Base-by-base conservation (phyloP, 192 early-diverging fungal species). In the Coemansia sp. region DNA sequence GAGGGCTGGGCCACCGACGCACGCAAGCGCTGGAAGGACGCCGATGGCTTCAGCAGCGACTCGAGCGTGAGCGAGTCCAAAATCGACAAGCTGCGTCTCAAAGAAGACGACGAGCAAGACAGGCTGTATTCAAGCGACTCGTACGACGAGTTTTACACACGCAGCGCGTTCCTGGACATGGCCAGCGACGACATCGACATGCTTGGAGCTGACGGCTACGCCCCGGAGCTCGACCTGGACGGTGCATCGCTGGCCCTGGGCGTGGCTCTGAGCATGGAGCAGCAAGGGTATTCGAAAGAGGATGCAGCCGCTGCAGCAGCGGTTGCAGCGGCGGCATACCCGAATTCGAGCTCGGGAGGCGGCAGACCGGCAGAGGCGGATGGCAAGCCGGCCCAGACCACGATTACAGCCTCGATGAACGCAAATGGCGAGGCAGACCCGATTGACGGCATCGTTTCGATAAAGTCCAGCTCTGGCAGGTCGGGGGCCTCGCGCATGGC, bases 251-350 rank as follows among this genome's bases (percentile, higher is more conserved):
- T 79, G 32, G 77, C 77, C 4, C 60, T 79, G 38, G 77, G 77
- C 21, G 71, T 79, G 28, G 77, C 77, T 0, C 65, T 79, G 22
- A 79, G 77, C 62, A 79, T 79, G 77, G 77, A 79, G 67, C 69
- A 79, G 63, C 77, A 73, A 38, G 74, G 74, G 0, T 77, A 77
- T 42, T 77, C 74, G 2, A 79, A 79, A 40, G 76, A 72, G n/a
- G 76, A 79, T 27, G 69, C 67, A 1, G 69, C 62, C 0, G 76
- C 66, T 0, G 70, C 62, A 0, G 76, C 76, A 0, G 76, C 67
- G 0, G 69, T 60, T 21, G 76, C 70, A 6, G 76, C 69, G 4
- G 74, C 69, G 5, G 70, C 70, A 12, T 73, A 73, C 32, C 71
- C 71, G 6, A 21, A 19, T 27, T 19, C 35, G 1, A 54, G 69